Evolutionary conservation across 495 filamentous ascomycete genomes (phyloP).

Genomic region (Opeltia flavorubescens): DNA sequence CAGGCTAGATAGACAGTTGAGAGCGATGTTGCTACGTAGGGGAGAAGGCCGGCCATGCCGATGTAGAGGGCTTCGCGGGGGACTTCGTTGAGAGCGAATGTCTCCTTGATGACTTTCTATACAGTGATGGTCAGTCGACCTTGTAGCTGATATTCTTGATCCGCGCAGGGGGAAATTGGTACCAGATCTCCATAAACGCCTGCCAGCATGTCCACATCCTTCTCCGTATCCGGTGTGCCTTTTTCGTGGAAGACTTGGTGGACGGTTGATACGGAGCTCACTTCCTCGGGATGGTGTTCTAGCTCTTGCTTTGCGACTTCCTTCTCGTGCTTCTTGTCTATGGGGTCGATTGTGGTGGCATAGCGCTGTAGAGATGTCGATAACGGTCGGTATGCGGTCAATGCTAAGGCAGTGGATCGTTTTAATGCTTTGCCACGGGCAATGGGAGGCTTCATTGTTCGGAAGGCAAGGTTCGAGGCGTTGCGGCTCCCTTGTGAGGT

Average conservation of each 20-base stretch:
- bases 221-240: conserved; percentile 17
- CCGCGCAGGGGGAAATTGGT: conserved; percentile 26
- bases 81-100: conserved; percentile 63
- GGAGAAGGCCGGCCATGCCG: conserved; percentile 78
- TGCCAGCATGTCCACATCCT: conserved; percentile 48
- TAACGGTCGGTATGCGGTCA: conserved; percentile 35
- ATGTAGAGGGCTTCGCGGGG: conserved; percentile 69
- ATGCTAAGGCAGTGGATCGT: conserved; percentile 13
- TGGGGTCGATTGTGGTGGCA: conserved; percentile 21
- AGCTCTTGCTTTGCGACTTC: conserved; percentile 35
- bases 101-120: conserved; percentile 74
- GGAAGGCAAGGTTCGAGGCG: conserved; percentile 28
- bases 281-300: conserved; percentile 38
- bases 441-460: conserved; percentile 9
- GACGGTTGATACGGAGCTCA: conserved; percentile 41
- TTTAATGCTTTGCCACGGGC: conserved; percentile 17
- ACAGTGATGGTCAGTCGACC: neutral
- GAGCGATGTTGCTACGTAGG: conserved; percentile 78
- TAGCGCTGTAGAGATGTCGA: conserved; percentile 38
- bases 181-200: conserved; percentile 65
- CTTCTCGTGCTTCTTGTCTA: conserved; percentile 39
- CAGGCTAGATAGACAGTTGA: conserved; percentile 78
- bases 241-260: conserved; percentile 39
- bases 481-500: conserved; percentile 26
- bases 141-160: neutral